Percentiles rank a stretch among this genome's conserved stretches.
These are phyloP conservation scores for Lyophyllum semitale DNA, from an alignment of 768 basidiomycete species.

Conservation along the genomic window DNA sequence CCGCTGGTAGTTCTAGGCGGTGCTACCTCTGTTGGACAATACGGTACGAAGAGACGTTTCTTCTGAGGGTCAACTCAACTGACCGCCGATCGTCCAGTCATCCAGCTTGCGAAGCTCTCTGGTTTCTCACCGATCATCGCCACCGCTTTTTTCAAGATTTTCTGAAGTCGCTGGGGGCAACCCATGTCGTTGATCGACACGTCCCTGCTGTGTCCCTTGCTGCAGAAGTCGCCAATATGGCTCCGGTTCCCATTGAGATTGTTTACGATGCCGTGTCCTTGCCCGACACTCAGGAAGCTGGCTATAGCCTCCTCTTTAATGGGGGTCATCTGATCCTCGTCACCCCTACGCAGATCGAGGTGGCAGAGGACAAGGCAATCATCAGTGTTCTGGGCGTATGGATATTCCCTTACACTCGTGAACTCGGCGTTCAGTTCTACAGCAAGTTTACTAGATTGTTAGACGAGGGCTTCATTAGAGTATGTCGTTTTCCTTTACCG, in stretches of 20 bases:
- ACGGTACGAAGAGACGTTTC: conserved; percentile 19
- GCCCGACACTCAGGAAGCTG: conserved; percentile 39
- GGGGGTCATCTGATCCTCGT: conserved; percentile 36
- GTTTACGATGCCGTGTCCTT: conserved; percentile 34
- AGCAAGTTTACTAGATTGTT: conserved; percentile 14
- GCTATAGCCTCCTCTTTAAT: conserved; percentile 34
- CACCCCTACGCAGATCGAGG: conserved; percentile 20
- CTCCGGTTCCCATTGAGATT: conserved; percentile 16
- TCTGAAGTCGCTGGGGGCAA: conserved; percentile 38
- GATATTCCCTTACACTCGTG: conserved; percentile 7
- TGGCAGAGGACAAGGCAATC: conserved; percentile 14
- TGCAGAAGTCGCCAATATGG: conserved; percentile 19
- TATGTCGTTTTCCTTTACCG: background rate
- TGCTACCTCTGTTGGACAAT: conserved; percentile 36
- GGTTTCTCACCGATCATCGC: conserved; percentile 40
- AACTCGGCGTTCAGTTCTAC: conserved; percentile 15
- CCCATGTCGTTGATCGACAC: conserved; percentile 31
- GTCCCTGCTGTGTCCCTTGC: background rate
- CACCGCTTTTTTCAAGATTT: conserved; percentile 24
- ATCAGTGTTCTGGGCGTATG: conserved; percentile 3
- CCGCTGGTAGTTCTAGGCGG: conserved; percentile 39
- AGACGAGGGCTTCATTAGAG: conserved; percentile 22
- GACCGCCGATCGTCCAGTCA: conserved; percentile 3
- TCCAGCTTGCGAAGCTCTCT: conserved; percentile 35
- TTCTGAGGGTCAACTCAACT: background rate